phyloP scores from a whole-genome alignment of 2,329 filamentous ascomycete genomes.

The Keithomyces neogunnii region DNA sequence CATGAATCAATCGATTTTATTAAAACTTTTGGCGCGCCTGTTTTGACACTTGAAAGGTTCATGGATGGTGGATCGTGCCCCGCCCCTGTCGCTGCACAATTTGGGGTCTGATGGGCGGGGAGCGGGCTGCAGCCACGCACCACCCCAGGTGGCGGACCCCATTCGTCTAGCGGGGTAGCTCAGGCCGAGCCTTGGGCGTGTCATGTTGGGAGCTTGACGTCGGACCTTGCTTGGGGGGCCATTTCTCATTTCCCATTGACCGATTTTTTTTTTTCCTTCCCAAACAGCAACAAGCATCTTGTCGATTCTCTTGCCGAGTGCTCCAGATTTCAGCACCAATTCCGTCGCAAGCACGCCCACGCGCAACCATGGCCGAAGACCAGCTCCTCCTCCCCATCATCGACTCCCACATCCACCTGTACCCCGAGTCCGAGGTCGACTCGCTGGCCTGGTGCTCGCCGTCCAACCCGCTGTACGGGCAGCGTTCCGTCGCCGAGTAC shows the following conservation, averaged over 20 bases:
- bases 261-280: neutral
- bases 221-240: neutral
- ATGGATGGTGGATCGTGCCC: too few species aligned
- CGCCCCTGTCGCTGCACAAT: too few species aligned
- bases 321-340: neutral
- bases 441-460: conserved; percentile 63
- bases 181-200: neutral
- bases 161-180: neutral
- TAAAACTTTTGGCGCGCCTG: too few species aligned
- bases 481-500: conserved; percentile 60
- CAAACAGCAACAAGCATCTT: neutral
- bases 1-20: too few species aligned
- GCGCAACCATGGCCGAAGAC: conserved; percentile 24
- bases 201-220: neutral
- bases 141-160: too few species aligned
- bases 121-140: neutral
- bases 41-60: too few species aligned
- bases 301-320: neutral
- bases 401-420: conserved; percentile 90
- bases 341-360: neutral
- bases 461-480: conserved; percentile 49
- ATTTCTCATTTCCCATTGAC: neutral
- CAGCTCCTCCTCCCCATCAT: conserved; percentile 53
- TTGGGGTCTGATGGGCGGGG: too few species aligned
- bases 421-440: conserved; percentile 56